Evolutionary conservation across 2,329 filamentous ascomycete genomes (phyloP), one percentile per base, ranked within the genome.

Genomic region (Apiospora saccharicola): DNA sequence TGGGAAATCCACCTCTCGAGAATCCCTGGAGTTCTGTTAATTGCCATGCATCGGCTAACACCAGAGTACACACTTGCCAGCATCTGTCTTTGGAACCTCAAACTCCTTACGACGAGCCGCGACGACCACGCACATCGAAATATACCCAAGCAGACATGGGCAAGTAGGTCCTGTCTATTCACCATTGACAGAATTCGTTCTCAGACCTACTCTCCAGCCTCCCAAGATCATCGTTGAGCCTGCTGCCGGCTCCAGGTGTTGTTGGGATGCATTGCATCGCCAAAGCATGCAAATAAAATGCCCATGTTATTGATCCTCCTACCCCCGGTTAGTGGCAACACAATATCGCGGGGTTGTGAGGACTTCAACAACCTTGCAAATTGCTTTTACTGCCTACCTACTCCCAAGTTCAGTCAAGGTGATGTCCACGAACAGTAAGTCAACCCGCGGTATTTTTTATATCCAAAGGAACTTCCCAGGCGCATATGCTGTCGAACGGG

Each of bases 1-100:
- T 41, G 13, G 57, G 57, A 64, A 64, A 64, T 34, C 57, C 57
- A 37, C 30, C 57, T 64, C 34, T 41, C 34, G 19, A 64, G 57
- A n/a, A 64, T 64, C 57, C 57, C 57, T 64, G 41, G 34, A 10
- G 1, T 37, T 41, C 57, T 64, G 19, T 41, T 64, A 41, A 64
- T 64, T 64, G n/a, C 57, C 57, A 64, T 41, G 57, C 57, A 64
- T 64, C 57, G 57, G 57, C 57, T 64, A 64, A 64, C 57, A 37
- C 34, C 53, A 19, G 46, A 49, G 44, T 22, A 49, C 46, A 49
- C 6, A n/a, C 30, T n/a, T 22, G 34, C 22, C 22, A 64, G 19
- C 34, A 64, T 41, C 57, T 4, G 16, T 37, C 57, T 64, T 41
- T 64, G 57, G 19, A 24, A 61, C 53, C 57, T 64, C 34, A 10